Evolutionary conservation across 495 filamentous ascomycete genomes (phyloP), one percentile per base, ranked within the genome.

Genomic region (Saxophila tyrrhenica): DNA sequence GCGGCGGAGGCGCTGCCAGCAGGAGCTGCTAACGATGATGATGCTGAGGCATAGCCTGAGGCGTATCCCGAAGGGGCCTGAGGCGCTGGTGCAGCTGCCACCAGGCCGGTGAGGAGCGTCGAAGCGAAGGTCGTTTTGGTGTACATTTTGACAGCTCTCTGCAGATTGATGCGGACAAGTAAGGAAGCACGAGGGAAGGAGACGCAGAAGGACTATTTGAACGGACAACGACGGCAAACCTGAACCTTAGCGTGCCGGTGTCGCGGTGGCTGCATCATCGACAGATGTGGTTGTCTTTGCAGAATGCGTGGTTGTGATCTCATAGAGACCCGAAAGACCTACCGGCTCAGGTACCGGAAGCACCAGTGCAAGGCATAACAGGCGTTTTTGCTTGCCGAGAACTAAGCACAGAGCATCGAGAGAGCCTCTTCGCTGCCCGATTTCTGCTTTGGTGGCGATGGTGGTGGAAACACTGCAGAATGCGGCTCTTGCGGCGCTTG

Each of bases 41-140:
- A 7, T 44, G 41, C 41, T 8, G 41, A 35, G 13, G 29, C 24
- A 41, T 39, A 13, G 44, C 43, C 35, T 9, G 42, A 39, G 15
- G 52, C n/a, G n/a, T n/a, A n/a, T n/a, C n/a, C n/a, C n/a, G n/a
- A 9, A 1, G 29, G 11, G 5, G 38, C 39, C 51, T 20, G 50
- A 49, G 17, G 41, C 21, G 41, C 61, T 39, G 68, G 67, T 10
- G 61, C 62, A 24, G 67, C 67, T 41, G 48, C 60, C 47, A 55
- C 67, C 16, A 70, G 42, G 24, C 60, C 59, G 24, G 52, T 50
- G 48, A 67, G 51, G 52, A 64, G 58, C 5, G 55, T 54, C 13
- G 60, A 61, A 50, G 57, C 45, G 39, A 60, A 45, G 9, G 62
- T 17, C 22, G 53, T 59, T 46, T 39, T 64, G 50, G 55, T 32